A percentile compares a stretch with the other conserved stretches of the same genome.
These are phyloP conservation scores for Suillus hirtellus DNA, from an alignment of 768 basidiomycete species.

Conservation along the genomic window DNA sequence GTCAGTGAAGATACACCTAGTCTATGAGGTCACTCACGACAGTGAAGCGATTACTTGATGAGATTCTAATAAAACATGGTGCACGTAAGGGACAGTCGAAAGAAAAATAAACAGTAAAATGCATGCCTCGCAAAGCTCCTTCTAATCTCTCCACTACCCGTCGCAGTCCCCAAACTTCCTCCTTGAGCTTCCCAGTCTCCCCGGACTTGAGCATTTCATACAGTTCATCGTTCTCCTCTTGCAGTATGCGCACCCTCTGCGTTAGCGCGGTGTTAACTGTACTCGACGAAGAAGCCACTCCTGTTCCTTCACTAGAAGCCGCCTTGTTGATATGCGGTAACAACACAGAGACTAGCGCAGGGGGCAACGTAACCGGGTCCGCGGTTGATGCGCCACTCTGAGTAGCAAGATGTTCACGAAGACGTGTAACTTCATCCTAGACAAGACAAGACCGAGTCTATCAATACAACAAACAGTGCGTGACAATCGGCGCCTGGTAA, in stretches of 20 bases:
- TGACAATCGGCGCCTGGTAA: conserved; percentile 22
- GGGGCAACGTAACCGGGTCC: conserved; percentile 69
- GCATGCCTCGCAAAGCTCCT: conserved; percentile 71
- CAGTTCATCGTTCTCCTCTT: conserved; percentile 87
- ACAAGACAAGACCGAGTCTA: conserved; percentile 13
- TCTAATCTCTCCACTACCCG: conserved; percentile 70
- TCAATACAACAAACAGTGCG: conserved; percentile 21
- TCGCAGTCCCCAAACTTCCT: conserved; percentile 72
- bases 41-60: conserved; percentile 68
- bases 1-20: conserved; percentile 15
- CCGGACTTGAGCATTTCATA: conserved; percentile 72
- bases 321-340: conserved; percentile 61
- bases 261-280: conserved; percentile 75
- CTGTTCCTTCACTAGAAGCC: conserved; percentile 30
- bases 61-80: conserved; percentile 54
- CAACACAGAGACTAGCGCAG: conserved; percentile 65
- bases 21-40: conserved; percentile 51
- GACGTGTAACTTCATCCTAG: conserved; percentile 72
- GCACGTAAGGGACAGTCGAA: conserved; percentile 13
- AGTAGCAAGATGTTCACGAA: conserved; percentile 63
- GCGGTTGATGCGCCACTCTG: conserved; percentile 61
- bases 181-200: conserved; percentile 80
- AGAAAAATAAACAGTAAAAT: conserved; percentile 1
- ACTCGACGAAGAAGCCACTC: conserved; percentile 41
- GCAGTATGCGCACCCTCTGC: conserved; percentile 68